phyloP scores from a whole-genome alignment of 495 filamentous ascomycete genomes.

The Emericellopsis terricola region DNA sequence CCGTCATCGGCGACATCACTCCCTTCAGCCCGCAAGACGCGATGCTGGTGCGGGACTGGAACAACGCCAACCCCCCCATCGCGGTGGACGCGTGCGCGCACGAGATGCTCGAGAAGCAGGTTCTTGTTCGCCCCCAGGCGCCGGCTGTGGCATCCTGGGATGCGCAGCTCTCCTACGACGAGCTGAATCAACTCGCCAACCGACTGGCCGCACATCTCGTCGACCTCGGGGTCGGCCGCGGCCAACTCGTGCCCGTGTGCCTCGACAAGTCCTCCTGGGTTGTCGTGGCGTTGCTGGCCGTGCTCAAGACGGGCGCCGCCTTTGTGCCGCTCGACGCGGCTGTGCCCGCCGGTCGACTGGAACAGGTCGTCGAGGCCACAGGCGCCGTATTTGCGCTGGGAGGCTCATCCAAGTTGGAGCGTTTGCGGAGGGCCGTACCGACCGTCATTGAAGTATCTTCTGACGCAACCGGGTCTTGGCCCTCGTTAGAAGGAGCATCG shows the following conservation, averaged over 20 bases:
- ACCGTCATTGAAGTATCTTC: too few relatives aligned
- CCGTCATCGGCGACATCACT: too few relatives aligned
- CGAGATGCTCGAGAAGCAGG: background rate
- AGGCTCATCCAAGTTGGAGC: too few relatives aligned
- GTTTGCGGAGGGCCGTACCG: too few relatives aligned
- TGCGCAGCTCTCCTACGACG: slow-evolving; percentile 27
- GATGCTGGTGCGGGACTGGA: background rate
- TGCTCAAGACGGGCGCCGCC: slow-evolving; percentile 13
- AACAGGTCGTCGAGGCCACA: too few relatives aligned
- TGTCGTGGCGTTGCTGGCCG: slow-evolving; percentile 29
- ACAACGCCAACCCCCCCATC: slow-evolving; percentile 1
- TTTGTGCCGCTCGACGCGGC: background rate
- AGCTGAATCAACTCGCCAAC: slow-evolving; percentile 20
- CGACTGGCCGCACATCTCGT: slow-evolving; percentile 20
- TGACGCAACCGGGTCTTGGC: too few relatives aligned
- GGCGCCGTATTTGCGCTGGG: too few relatives aligned
- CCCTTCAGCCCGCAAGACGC: background rate
- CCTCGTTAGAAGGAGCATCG: too few relatives aligned
- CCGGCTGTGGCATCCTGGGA: slow-evolving; percentile 27
- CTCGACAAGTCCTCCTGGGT: too few relatives aligned
- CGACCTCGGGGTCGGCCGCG: slow-evolving; percentile 24
- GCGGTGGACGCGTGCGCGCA: background rate
- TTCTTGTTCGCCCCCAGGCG: background rate
- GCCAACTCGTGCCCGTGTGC: slow-evolving; percentile 21
- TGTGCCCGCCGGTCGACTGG: too few relatives aligned